phyloP scores from a whole-genome alignment of 139 green algal species.

The Micractinium conductrix region DNA sequence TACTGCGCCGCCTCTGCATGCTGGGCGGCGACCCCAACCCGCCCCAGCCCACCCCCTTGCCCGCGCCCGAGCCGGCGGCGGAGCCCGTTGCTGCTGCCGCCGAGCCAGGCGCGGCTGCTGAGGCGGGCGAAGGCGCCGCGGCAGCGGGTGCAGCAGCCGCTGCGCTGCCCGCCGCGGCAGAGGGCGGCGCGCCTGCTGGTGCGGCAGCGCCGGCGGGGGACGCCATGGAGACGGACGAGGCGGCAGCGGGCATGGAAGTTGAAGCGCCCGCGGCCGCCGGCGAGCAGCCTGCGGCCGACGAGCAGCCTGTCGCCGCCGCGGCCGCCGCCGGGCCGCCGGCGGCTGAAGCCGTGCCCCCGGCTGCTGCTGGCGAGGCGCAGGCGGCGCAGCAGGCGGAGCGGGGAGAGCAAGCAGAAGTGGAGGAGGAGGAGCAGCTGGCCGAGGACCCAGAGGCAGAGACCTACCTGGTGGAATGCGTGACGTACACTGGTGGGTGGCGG shows the following conservation, averaged over 20 bases:
- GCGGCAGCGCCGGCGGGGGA: constrained; percentile 18
- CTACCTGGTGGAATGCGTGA: constrained; percentile 74
- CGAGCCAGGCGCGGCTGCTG: neutral
- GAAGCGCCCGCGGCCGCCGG: constrained; percentile 3
- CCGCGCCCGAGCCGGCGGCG: neutral
- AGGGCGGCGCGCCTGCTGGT: neutral
- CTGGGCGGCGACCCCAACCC: constrained; percentile 61
- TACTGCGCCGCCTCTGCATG: constrained; percentile 64
- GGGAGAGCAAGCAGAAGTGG: constrained; percentile 14
- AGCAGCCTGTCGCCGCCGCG: neutral
- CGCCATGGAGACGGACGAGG: constrained; percentile 17
- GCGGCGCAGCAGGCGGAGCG: neutral
- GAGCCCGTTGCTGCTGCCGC: neutral
- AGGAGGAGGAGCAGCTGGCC: constrained; percentile 12
- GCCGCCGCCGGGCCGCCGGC: neutral
- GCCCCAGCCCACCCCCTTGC: neutral
- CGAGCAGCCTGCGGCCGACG: neutral
- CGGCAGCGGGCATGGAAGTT: constrained; percentile 12
- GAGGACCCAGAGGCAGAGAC: constrained; percentile 22
- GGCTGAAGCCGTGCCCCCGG: constrained; percentile 1
- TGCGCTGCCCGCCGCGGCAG: neutral
- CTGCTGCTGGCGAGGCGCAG: constrained; percentile 5
- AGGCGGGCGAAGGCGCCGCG: neutral
- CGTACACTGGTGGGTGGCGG: constrained; percentile 12
- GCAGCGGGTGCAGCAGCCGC: constrained; percentile 1